A percentile compares a stretch with the other conserved stretches of the same genome.
phyloP scores from a whole-genome alignment of 768 basidiomycete species.

The Tephrocybe rancida region DNA sequence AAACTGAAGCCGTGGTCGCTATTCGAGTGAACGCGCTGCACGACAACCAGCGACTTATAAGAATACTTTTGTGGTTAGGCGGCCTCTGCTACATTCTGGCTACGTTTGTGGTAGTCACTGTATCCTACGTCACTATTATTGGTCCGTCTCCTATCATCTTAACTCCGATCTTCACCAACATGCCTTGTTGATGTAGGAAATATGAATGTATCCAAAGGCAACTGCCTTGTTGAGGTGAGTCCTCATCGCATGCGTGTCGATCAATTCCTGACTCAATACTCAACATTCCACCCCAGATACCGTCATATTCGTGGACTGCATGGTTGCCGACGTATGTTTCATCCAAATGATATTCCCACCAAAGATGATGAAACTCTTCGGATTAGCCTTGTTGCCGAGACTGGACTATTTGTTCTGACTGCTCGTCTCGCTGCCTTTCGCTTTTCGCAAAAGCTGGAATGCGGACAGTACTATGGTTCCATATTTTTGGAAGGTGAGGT shows the following conservation, averaged over 20 bases:
- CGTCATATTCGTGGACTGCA: constrained; percentile 8
- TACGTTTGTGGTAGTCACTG: constrained; percentile 5
- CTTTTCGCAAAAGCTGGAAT: background rate
- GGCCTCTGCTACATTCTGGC: constrained; percentile 10
- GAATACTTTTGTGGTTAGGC: constrained; percentile 6
- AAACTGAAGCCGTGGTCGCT: constrained; percentile 11
- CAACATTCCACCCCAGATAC: constrained; percentile 1
- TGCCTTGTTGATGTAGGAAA: background rate
- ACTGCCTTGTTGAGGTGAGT: constrained; percentile 2
- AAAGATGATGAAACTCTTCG: background rate
- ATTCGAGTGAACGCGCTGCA: constrained; percentile 15
- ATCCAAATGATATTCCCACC: background rate
- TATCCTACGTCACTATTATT: background rate
- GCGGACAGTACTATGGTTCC: constrained; percentile 5
- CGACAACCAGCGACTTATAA: background rate
- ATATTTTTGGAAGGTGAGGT: constrained; percentile 14
- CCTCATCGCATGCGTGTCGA: background rate
- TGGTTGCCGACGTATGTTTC: constrained; percentile 16
- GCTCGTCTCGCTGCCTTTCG: background rate
- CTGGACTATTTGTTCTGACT: constrained; percentile 7
- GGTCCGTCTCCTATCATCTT: background rate
- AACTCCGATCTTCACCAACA: background rate
- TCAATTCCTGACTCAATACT: background rate
- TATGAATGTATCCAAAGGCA: background rate
- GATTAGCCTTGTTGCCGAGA: constrained; percentile 12